Conservation (phyloP, 2,329 filamentous ascomycete genomes). For the Bisporella sp. region DNA sequence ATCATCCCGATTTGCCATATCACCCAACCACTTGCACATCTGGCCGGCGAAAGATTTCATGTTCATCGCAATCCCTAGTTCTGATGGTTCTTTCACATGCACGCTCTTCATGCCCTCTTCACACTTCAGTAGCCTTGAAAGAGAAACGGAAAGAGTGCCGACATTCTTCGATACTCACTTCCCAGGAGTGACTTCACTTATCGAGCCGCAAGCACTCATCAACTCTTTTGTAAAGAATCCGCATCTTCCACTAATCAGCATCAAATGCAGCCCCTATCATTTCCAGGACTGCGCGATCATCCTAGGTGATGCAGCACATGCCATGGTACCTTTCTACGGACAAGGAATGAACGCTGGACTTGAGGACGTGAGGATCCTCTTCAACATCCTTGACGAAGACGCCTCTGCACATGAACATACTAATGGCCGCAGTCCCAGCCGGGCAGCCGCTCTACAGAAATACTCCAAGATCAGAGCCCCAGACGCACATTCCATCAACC, state of each 20-base stretch:
- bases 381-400: slow-evolving; percentile 67
- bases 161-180: slow-evolving; percentile 78
- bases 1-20: slow-evolving; percentile 62
- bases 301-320: slow-evolving; percentile 88
- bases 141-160: slow-evolving; percentile 50
- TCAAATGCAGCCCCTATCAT: slow-evolving; percentile 90
- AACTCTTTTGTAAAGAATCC: slow-evolving; percentile 75
- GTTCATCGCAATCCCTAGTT: slow-evolving; percentile 91
- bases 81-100: slow-evolving; percentile 86
- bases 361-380: slow-evolving; percentile 87
- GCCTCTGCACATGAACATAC: slow-evolving; percentile 24
- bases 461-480: slow-evolving; percentile 69
- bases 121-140: slow-evolving; percentile 63
- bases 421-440: slow-evolving; percentile 48
- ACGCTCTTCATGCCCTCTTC: slow-evolving; percentile 79
- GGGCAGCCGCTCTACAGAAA: slow-evolving; percentile 64
- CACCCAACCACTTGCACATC: slow-evolving; percentile 91
- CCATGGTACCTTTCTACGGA: slow-evolving; percentile 97
- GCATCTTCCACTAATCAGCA: slow-evolving; percentile 85
- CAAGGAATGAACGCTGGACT: slow-evolving; percentile 97
- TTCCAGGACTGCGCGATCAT: slow-evolving; percentile 72
- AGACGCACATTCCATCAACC: slow-evolving; percentile 86
- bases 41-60: slow-evolving; percentile 93
- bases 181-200: slow-evolving; percentile 72
- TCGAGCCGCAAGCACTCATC: slow-evolving; percentile 59